Conservation (phyloP, 1,139 yeast species). For the Taiozyma sp. region DNA sequence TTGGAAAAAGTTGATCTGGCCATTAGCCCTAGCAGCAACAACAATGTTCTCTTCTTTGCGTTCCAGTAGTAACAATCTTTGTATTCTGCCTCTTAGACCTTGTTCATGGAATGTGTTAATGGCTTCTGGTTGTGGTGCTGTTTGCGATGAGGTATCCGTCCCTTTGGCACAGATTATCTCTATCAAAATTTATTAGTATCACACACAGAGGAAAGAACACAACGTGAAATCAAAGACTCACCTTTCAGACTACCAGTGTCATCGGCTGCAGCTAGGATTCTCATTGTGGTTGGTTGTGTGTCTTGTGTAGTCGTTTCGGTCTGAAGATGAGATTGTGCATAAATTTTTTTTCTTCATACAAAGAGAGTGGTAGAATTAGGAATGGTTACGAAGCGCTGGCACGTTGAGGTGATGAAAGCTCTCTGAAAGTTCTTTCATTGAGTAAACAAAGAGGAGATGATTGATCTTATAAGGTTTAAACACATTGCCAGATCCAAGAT, state of each 20-base stretch:
- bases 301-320: not conserved
- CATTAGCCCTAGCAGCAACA: slow-evolving; percentile 28
- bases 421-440: not conserved
- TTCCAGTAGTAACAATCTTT: slow-evolving; percentile 9
- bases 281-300: slow-evolving; percentile 34
- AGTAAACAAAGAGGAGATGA: not conserved
- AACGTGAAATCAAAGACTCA: not conserved
- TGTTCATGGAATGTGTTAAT: slow-evolving; percentile 37
- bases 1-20: slow-evolving; percentile 23
- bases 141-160: slow-evolving; percentile 64
- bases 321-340: not conserved
- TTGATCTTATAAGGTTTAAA: not conserved
- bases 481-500: too few species aligned
- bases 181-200: slow-evolving; percentile 5
- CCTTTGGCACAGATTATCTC: slow-evolving; percentile 56
- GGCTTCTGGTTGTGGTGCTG: slow-evolving; percentile 49
- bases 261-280: slow-evolving; percentile 48
- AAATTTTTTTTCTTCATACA: slow-evolving; percentile 1
- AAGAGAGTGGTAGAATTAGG: not conserved
- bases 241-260: slow-evolving; percentile 50
- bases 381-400: not conserved
- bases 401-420: not conserved
- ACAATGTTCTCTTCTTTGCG: slow-evolving; percentile 14
- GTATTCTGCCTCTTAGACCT: slow-evolving; percentile 28
- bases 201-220: not conserved